These are phyloP conservation scores for Cryphonectria parasitica DNA, from an alignment of 2,329 filamentous ascomycete species.

Conservation along the genomic window DNA sequence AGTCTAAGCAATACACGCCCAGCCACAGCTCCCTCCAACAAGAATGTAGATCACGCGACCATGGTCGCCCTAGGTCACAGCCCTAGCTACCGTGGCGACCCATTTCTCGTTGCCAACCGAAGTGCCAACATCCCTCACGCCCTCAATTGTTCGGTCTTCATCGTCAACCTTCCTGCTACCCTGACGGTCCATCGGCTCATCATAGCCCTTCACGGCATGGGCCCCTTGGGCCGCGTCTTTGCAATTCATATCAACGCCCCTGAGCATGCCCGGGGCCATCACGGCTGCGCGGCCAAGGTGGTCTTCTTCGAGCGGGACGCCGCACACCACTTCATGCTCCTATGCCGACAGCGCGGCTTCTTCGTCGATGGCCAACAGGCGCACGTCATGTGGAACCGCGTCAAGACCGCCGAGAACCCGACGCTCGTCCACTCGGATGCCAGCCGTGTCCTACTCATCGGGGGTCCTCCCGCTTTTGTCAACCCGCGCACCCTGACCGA, in stretches of 20 bases:
- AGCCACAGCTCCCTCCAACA: not conserved
- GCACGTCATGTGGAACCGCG: constrained; percentile 52
- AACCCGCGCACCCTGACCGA: constrained; percentile 44
- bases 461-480: constrained; percentile 48
- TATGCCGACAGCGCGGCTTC: constrained; percentile 38
- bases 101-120: constrained; percentile 41
- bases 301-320: constrained; percentile 51
- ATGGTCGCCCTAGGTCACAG: constrained; percentile 36
- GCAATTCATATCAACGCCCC: constrained; percentile 57
- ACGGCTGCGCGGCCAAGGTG: constrained; percentile 50
- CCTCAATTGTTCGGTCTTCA: constrained; percentile 56
- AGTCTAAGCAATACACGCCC: too few species aligned
- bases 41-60: not conserved
- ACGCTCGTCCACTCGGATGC: constrained; percentile 33
- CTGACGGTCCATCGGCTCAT: constrained; percentile 51
- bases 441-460: constrained; percentile 56
- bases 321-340: constrained; percentile 42
- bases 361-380: constrained; percentile 42
- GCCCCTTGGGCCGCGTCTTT: constrained; percentile 55
- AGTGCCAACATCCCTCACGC: constrained; percentile 44
- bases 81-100: constrained; percentile 46
- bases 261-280: constrained; percentile 40
- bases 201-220: constrained; percentile 46
- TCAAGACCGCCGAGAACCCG: constrained; percentile 43
- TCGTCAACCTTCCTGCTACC: constrained; percentile 53